Conservation (phyloP, 2,329 filamentous ascomycete genomes). For the Didymellaceae sp. region DNA sequence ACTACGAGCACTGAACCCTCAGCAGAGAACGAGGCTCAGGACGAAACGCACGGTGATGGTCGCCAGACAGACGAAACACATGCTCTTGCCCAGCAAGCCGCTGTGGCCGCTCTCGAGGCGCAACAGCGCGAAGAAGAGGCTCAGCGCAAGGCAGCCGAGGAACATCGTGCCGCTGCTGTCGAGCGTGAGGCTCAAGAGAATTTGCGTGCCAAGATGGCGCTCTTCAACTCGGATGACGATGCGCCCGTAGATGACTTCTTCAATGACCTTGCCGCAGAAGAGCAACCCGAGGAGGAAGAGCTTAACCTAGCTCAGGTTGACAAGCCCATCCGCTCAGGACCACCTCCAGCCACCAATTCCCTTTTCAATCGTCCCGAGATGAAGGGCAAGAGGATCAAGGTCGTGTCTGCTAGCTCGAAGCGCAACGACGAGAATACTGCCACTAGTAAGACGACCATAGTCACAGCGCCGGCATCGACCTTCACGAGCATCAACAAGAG, state of each 20-base stretch:
- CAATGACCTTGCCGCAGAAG: conserved; percentile 31
- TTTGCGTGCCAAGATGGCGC: conserved; percentile 42
- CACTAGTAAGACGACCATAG: conserved; percentile 23
- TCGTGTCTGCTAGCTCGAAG: conserved; percentile 35
- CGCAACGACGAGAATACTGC: conserved; percentile 19
- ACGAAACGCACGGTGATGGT: too few species aligned
- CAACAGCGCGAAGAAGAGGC: conserved; percentile 29
- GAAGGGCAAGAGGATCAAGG: conserved; percentile 47
- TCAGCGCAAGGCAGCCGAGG: conserved; percentile 1
- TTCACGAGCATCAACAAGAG: conserved; percentile 32
- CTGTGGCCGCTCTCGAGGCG: conserved; percentile 34
- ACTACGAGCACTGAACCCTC: too few species aligned
- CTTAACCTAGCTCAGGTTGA: background rate
- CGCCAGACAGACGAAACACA: conserved; percentile 21
- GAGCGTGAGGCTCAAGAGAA: conserved; percentile 45
- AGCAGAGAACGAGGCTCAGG: too few species aligned
- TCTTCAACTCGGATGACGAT: conserved; percentile 40
- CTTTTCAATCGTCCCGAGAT: conserved; percentile 37
- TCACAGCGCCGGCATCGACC: conserved; percentile 18
- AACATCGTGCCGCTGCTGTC: conserved; percentile 29
- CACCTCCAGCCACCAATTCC: conserved; percentile 34
- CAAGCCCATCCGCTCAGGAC: conserved; percentile 14
- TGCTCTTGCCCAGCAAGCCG: conserved; percentile 35
- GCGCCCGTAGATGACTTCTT: conserved; percentile 38
- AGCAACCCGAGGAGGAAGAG: conserved; percentile 19